Evolutionary conservation across 202 grass and related monocot species (phyloP), one percentile per base, ranked within the genome.

Genomic region (Brachypodium distachyon): DNA sequence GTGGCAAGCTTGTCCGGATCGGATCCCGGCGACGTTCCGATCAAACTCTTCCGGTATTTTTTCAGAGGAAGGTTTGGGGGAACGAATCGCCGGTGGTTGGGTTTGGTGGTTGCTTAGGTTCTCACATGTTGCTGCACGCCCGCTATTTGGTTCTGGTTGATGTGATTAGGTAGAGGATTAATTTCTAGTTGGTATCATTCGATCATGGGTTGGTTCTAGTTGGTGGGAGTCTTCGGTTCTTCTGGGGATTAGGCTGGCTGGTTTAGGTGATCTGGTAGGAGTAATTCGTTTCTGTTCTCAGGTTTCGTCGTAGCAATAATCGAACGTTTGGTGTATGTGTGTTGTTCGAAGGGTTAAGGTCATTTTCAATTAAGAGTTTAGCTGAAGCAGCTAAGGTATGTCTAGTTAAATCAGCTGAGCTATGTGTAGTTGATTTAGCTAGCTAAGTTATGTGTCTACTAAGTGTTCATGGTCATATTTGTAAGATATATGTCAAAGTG

Each of bases 31-130:
- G 49, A 12, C 62, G 64, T 77, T 81, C 47, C 57, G 22, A 57
- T 27, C 77, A 76, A 81, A 69, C 77, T 70, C 71, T 63, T 84
- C 64, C 86, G 63, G 77, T 88, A 88, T 88, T 88, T 88, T 88
- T 88, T 84, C 81, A 88, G 77, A 80, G 86, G 86, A 42, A 64
- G 16, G 48, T 71, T 84, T 81, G 66, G 68, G n/a, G 19, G 56
- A 47, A 38, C 74, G 48, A 25, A 11, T 25, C 3, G 12, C 86
- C 81, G 70, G 76, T 48, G 48, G 61, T 59, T 84, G 77, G 81
- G 43, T 84, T 84, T 88, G 86, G 86, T 84, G 55, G 75, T 74
- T 74, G 74, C 43, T 41, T 83, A 70, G 80, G 53, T 70, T 79
- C n/a, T n/a, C 53, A 18, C 39, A 32, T 43, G 43, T 69, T 19